Evolutionary conservation across 2,329 filamentous ascomycete species (phyloP), one percentile per base, ranked within the genome.

Genomic region (Nemania diffusa): DNA sequence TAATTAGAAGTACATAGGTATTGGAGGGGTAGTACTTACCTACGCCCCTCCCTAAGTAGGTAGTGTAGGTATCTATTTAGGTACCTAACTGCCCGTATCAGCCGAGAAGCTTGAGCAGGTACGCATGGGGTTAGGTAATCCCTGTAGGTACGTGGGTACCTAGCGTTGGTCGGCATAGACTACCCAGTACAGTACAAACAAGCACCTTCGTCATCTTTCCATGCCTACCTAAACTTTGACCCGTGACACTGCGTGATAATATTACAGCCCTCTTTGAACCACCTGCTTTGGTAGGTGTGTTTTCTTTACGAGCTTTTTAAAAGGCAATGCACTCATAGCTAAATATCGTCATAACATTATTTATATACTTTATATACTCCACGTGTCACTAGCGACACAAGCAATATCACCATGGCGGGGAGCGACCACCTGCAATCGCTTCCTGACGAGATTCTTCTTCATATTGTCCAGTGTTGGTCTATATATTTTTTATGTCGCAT

Each of bases 381-480:
- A 20, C 13, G 42, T 34, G 61, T 52, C 20, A 11, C 24, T 29
- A 56, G 46, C 52, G 51, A 40, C 44, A 44, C 52, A 26, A 20
- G 24, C 8, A 52, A 24, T 32, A 50, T 46, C 24, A 63, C 37
- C 52, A 74, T 72, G 73, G 74, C 73, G 66, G 67, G 50, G 42
- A 63, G 57, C 57, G 73, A 70, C 63, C 70, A 62, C 57, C 74
- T 88, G 77, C 83, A 88, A 71, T 82, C 81, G 73, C 84, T 91
- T 70, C 89, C 89, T 44, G 83, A 87, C 77, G 89, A 91, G 81
- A 85, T 91, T 69, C 76, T 91, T 64, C 82, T 89, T 69, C 85
- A 90, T 74, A 87, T 91, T 71, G 79, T 90, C 67, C 83, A 84
- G 71, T 87, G 88, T 91, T 81, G 81, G 87, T 64, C 48, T 27